A percentile compares a stretch with the other conserved stretches of the same genome.
Conservation (phyloP, 2,329 filamentous ascomycete genomes). For the Lachnellula hyalina region DNA sequence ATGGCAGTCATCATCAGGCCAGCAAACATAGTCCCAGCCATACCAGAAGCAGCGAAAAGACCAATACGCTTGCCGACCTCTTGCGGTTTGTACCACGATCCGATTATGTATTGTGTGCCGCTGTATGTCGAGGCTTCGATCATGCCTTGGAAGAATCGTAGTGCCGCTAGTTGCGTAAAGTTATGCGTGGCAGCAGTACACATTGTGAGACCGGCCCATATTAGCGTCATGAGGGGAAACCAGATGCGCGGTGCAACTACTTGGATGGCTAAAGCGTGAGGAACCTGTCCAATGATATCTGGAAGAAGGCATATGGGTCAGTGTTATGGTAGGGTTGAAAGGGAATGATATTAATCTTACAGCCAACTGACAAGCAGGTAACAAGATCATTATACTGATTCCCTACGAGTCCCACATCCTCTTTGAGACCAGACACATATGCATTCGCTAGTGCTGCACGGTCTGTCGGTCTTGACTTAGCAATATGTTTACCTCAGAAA, state of each 20-base stretch:
- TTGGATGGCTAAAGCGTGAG: constrained; percentile 32
- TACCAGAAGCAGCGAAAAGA: constrained; percentile 44
- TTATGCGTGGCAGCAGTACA: constrained; percentile 46
- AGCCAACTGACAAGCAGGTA: not conserved
- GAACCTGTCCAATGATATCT: not conserved
- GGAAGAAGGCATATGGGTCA: not conserved
- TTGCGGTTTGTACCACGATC: constrained; percentile 51
- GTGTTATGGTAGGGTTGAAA: not conserved
- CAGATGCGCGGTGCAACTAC: constrained; percentile 55
- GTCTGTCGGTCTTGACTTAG: not conserved
- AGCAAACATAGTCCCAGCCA: constrained; percentile 31
- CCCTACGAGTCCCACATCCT: constrained; percentile 37
- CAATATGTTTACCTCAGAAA: no score
- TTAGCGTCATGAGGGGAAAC: constrained; percentile 40
- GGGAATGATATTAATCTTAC: not conserved
- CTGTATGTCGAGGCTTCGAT: constrained; percentile 49
- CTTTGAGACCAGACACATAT: constrained; percentile 41
- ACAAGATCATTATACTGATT: not conserved
- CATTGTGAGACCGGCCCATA: constrained; percentile 60
- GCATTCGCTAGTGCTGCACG: constrained; percentile 26
- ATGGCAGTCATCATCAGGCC: constrained; percentile 52
- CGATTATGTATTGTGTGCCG: constrained; percentile 51
- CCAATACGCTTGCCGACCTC: constrained; percentile 55
- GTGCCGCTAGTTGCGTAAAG: constrained; percentile 52
- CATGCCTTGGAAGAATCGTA: constrained; percentile 39